Percentiles rank a stretch among this genome's conserved stretches.
Evolutionary conservation across 2,329 filamentous ascomycete genomes (phyloP).

Genomic region (Lasiodiplodia citricola): DNA sequence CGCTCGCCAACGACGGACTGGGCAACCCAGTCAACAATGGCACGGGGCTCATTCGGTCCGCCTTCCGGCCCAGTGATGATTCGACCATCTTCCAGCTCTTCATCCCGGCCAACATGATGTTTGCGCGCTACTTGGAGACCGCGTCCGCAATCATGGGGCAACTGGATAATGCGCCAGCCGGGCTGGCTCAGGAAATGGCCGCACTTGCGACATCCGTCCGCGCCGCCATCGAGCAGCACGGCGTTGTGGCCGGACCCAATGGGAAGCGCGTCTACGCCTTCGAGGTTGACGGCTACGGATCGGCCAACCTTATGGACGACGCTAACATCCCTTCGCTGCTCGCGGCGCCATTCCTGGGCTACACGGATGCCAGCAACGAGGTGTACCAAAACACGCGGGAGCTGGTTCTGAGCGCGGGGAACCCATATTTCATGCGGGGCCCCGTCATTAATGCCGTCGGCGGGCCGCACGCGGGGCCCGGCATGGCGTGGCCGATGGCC

Average conservation of each 20-base stretch:
- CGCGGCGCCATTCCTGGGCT: slow-evolving; percentile 68
- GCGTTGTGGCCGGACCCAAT: slow-evolving; percentile 45
- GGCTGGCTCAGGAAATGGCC: slow-evolving; percentile 62
- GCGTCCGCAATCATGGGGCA: slow-evolving; percentile 59
- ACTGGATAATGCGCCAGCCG: slow-evolving; percentile 53
- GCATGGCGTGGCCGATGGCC: slow-evolving; percentile 59
- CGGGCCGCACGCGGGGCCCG: slow-evolving; percentile 54
- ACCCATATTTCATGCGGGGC: slow-evolving; percentile 58
- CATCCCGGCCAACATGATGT: slow-evolving; percentile 70
- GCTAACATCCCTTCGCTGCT: slow-evolving; percentile 73
- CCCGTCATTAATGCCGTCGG: slow-evolving; percentile 56
- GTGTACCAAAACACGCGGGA: slow-evolving; percentile 54
- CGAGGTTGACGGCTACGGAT: slow-evolving; percentile 55
- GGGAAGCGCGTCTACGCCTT: slow-evolving; percentile 50
- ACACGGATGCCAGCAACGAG: slow-evolving; percentile 47
- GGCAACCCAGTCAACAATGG: slow-evolving; percentile 56
- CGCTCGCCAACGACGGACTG: slow-evolving; percentile 58
- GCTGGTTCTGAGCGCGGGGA: slow-evolving; percentile 50
- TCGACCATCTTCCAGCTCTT: slow-evolving; percentile 56
- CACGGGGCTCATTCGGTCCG: slow-evolving; percentile 56
- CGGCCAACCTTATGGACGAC: slow-evolving; percentile 72
- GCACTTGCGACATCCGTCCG: slow-evolving; percentile 56
- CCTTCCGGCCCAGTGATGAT: slow-evolving; percentile 58
- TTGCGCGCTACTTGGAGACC: slow-evolving; percentile 65
- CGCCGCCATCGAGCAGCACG: slow-evolving; percentile 52